Evolutionary conservation across 2,329 filamentous ascomycete species (phyloP), one percentile per base, ranked within the genome.

Genomic region (Trichoderma sp.): DNA sequence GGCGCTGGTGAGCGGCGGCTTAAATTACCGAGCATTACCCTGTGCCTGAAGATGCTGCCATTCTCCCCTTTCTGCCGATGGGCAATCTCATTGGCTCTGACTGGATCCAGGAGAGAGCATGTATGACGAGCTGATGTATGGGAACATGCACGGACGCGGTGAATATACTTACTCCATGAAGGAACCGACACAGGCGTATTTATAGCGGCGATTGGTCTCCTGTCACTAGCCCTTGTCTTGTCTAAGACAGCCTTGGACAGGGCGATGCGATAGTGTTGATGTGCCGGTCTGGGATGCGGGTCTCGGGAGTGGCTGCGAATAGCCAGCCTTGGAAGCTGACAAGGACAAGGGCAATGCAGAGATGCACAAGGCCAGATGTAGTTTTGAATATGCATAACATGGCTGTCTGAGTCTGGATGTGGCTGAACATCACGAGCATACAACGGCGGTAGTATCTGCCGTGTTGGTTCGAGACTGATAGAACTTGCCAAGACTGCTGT

Each of bases 11-110:
- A 56, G 61, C 61, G 61, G 51, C 52, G 61, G 52, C 10, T 56
- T 56, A 65, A 65, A 65, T 65, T 65, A 65, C 61, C 61, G 61
- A 65, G 51, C 39, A 65, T 65, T 65, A 65, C 61, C 61, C 61
- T 56, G 61, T 21, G 61, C 61, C 37, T 65, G 51, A 24, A 37
- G 32, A 32, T 32, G 21, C 54, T 58, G 30, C 30, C 34, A 37
- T 58, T 58, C n/a, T 58, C 52, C n/a, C 61, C 61, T 65, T 65
- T 65, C 51, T 26, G 26, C 26, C 7, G 13, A 1, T 13, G 5
- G 4, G 39, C 39, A 43, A 43, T n/a, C 39, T 43, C 39, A 46
- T 49, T 4, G 54, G 26, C 26, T 16, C 4, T 49, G 28, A 5
- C 24, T 59, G 16, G 18, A 43, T 30, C 10, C 8, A n/a, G n/a